Base-by-base conservation (phyloP, 805 yeast genomes). In the Sugiyamaella floridensis region DNA sequence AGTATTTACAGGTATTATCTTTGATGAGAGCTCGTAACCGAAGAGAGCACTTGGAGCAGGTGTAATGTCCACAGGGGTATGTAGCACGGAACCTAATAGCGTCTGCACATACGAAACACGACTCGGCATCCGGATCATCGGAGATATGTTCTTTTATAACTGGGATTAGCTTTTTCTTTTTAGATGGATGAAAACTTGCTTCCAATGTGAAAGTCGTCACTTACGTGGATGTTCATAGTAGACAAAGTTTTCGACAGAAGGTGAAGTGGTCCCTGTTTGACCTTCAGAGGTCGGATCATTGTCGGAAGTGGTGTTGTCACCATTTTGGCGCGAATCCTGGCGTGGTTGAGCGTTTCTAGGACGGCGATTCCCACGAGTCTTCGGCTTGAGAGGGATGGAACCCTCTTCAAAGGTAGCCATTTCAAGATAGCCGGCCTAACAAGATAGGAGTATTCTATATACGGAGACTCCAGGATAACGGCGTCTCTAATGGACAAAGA, bases 31-130 rank as follows among this genome's bases (percentile, higher is more conserved):
- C 90, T 44, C 97, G 74, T 63, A 89, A 89, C 58, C 97, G 76
- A 58, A 92, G 78, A 0, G 88, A 74, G 72, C 99, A 93, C 45
- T 67, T 70, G 63, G 89, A 87, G 67, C 99, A 93, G 0, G 89
- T 81, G 34, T 74, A 77, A 65, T 93, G 98, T 61, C 83, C 82
- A 68, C 99, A 93, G 0, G 89, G 86, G 1, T 93, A 78, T 9
- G 86, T 63, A 0, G 95, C 88, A 2, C 82, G 81, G 59, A 75
- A 78, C n/a, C 60, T 58, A 26, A 89, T 74, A 29, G 72, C 71
- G 45, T 86, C 85, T 0, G 97, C 93, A 71, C 99, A 93, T 53
- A 93, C 86, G 19, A 89, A 70, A 75, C 97, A 90, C 32, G 69
- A 63, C 11, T 76, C 76, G 12, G 59, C 54, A n/a, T 52, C 55